phyloP scores from a whole-genome alignment of 2,329 filamentous ascomycete species.

The Nothomitra cinnamomea region DNA sequence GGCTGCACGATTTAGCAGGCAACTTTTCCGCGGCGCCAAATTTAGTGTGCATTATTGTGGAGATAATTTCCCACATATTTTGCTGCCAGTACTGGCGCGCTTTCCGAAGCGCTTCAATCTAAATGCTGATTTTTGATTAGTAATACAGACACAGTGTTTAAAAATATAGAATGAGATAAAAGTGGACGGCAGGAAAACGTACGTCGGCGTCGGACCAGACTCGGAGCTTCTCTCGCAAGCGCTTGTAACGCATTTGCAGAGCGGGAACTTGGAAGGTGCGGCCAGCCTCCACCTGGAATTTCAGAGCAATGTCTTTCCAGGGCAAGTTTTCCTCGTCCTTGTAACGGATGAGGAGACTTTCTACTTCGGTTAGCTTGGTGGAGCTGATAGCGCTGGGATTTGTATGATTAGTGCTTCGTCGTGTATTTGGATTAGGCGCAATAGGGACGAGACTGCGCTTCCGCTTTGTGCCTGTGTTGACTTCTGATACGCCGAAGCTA shows the following conservation, averaged over 20 bases:
- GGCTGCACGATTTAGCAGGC: conserved; percentile 30
- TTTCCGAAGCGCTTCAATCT: conserved; percentile 28
- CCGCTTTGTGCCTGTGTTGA: not conserved
- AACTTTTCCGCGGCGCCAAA: conserved; percentile 32
- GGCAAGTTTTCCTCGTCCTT: conserved; percentile 35
- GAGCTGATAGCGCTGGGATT: not conserved
- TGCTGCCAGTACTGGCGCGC: conserved; percentile 36
- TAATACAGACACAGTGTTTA: not conserved
- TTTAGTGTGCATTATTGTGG: conserved; percentile 36
- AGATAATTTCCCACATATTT: conserved; percentile 36
- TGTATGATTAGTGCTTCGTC: not conserved
- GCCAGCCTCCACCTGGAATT: conserved; percentile 30
- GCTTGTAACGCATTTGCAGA: conserved; percentile 36
- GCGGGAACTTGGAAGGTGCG: conserved; percentile 33
- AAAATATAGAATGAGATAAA: not conserved
- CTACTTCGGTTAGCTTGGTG: conserved; percentile 30
- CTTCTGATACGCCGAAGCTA: conserved; percentile 1
- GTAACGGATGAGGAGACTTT: conserved; percentile 30
- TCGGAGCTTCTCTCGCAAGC: conserved; percentile 31
- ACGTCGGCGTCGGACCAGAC: conserved; percentile 33
- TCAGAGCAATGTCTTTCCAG: conserved; percentile 36
- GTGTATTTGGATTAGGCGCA: not conserved
- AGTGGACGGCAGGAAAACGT: conserved; percentile 1
- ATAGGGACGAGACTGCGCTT: not conserved
- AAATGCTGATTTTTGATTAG: not conserved